A percentile compares a stretch with the other conserved stretches of the same genome.
Conservation (phyloP, 1,284 basidiomycete species). For the Stygiomarasmius scandens region DNA sequence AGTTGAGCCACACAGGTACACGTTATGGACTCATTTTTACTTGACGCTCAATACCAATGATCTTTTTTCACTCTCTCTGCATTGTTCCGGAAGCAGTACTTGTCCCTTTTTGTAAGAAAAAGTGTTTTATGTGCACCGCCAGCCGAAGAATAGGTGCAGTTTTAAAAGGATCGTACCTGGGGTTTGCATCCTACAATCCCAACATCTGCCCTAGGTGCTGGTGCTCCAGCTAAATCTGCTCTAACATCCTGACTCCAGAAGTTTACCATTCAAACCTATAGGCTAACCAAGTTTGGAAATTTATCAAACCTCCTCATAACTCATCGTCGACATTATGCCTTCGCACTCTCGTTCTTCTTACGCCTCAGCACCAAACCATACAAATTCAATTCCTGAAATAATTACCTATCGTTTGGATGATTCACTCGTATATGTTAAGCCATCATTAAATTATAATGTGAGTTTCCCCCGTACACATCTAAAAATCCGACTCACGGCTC, state of each 20-base stretch:
- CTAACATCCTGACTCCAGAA: too few species aligned
- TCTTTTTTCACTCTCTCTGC: background rate
- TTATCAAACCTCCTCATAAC: background rate
- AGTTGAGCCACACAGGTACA: background rate
- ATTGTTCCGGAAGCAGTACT: too few species aligned
- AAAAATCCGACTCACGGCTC: background rate
- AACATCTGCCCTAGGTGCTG: too few species aligned
- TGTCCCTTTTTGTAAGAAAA: too few species aligned
- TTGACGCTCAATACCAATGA: background rate
- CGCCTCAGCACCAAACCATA: background rate
- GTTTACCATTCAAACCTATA: too few species aligned
- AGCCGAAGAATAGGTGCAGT: too few species aligned
- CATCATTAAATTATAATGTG: conserved; percentile 50
- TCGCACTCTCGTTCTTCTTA: background rate
- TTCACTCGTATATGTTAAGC: conserved; percentile 56
- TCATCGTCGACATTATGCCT: too few species aligned
- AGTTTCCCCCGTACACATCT: conserved; percentile 11
- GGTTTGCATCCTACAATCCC: too few species aligned
- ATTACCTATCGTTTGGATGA: conserved; percentile 53
- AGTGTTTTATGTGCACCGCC: too few species aligned
- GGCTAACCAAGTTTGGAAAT: background rate
- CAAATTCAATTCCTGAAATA: conserved; percentile 42
- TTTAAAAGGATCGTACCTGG: too few species aligned
- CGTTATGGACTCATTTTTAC: too few species aligned
- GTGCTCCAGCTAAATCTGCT: too few species aligned